phyloP scores from a whole-genome alignment of 768 basidiomycete species.

The Tricholoma furcatifolium region DNA sequence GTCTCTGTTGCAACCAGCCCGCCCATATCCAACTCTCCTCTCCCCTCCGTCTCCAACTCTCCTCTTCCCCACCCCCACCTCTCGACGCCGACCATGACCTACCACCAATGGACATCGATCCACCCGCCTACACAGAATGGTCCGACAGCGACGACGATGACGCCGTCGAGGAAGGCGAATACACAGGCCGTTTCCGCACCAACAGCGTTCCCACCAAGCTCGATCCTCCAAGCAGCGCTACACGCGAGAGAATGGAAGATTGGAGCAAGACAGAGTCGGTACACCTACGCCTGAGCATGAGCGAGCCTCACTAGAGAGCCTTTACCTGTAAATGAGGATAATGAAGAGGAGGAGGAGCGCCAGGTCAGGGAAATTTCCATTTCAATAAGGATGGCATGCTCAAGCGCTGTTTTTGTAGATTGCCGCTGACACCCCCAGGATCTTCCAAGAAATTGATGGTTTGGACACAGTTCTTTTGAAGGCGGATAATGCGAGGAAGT shows the following conservation, averaged over 20 bases:
- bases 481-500: slow-evolving; percentile 58
- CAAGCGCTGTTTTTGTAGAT: too few relatives aligned
- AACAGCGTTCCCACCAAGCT: slow-evolving; percentile 58
- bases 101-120: too few relatives aligned
- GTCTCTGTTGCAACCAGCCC: slow-evolving; percentile 20
- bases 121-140: slow-evolving; percentile 29
- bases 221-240: slow-evolving; percentile 62
- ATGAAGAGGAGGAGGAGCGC: slow-evolving; percentile 21
- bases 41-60: too few relatives aligned
- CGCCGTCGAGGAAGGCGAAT: slow-evolving; percentile 54
- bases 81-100: too few relatives aligned
- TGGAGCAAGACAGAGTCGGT: slow-evolving; percentile 56
- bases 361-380: slow-evolving; percentile 28
- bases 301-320: background rate
- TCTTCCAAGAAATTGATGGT: slow-evolving; percentile 65
- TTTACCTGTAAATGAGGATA: background rate
- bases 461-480: slow-evolving; percentile 52
- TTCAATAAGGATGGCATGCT: too few relatives aligned
- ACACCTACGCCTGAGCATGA: background rate
- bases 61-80: slow-evolving; percentile 13
- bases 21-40: slow-evolving; percentile 23
- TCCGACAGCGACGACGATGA: slow-evolving; percentile 36
- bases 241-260: slow-evolving; percentile 45
- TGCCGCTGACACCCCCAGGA: too few relatives aligned
- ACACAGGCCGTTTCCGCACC: slow-evolving; percentile 62